A percentile compares a stretch with the other conserved stretches of the same genome.
These are phyloP conservation scores for Phaeosphaeria sp. DNA, from an alignment of 2,329 filamentous ascomycete species.

Conservation along the genomic window DNA sequence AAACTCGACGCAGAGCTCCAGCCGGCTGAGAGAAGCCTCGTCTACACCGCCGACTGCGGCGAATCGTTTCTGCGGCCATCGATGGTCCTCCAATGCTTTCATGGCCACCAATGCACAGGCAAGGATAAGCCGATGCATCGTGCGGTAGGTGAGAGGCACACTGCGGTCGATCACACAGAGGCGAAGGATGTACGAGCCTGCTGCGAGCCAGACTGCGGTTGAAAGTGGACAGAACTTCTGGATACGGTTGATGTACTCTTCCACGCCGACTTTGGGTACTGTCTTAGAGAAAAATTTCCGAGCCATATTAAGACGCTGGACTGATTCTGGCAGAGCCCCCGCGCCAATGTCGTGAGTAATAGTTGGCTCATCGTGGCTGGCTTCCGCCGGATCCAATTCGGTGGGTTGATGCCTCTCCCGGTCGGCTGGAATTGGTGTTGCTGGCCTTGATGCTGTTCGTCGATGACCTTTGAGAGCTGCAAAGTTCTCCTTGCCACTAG, in stretches of 20 bases:
- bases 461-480: conserved; percentile 34
- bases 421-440: conserved; percentile 49
- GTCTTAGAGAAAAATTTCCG: conserved; percentile 93
- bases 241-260: conserved; percentile 84
- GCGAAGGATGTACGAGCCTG: conserved; percentile 85
- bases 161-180: conserved; percentile 76
- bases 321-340: conserved; percentile 73
- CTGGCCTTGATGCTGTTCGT: conserved; percentile 47
- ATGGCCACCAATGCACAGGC: conserved; percentile 86
- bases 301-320: conserved; percentile 85
- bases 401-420: conserved; percentile 49
- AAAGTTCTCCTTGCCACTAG: conserved; percentile 47
- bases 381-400: conserved; percentile 58
- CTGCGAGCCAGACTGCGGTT: conserved; percentile 89
- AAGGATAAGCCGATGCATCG: conserved; percentile 84
- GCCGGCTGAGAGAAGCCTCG: conserved; percentile 77
- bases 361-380: conserved; percentile 56
- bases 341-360: conserved; percentile 59
- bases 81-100: conserved; percentile 93
- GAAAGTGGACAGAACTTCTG: conserved; percentile 94
- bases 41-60: conserved; percentile 89
- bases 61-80: conserved; percentile 83
- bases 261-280: conserved; percentile 80
- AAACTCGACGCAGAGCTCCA: conserved; percentile 77
- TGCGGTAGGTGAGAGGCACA: conserved; percentile 81